Evolutionary conservation across 2,329 filamentous ascomycete genomes (phyloP), one percentile per base, ranked within the genome.

Genomic region (Neodidymelliopsis sp.): DNA sequence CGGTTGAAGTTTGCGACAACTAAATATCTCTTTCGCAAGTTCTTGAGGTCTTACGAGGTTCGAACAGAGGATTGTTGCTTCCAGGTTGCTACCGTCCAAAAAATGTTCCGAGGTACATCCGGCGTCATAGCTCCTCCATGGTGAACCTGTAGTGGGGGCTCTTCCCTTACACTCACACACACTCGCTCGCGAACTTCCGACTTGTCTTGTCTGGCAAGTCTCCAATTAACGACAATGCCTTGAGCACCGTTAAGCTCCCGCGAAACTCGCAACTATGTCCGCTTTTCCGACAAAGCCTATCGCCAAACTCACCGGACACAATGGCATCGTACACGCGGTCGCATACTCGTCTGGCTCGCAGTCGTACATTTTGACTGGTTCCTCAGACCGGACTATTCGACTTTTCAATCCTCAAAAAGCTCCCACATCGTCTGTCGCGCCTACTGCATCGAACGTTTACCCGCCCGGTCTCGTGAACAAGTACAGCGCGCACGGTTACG

Each of bases 401-500:
- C 86, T 97, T 29, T 95, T 91, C 78, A 96, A 96, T 73, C 88
- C 89, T 1, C 77, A 78, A 40, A 81, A 83, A 42, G 78, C 75
- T 52, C 68, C 69, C 9, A 49, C 59, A 8, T 61, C 59, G 31
- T 70, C 73, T 59, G 66, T 72, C 66, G 67, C 69, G 46, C 50
- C 70, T 30, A 46, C 63, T 53, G 23, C 55, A 22, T 59, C 63
- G 59, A 49, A 57, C n/a, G 41, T 56, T 13, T 58, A 54, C 34
- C 28, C 68, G 57, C 35, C 65, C 2, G 65, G 73, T 2, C 85
- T 94, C 3, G 90, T 99, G 67, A 92, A 97, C 74, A 89, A 85
- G 25, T 99, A 96, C 76, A 79, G 86, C 25, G 90, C 89, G 2
- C 94, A 99, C 75, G 92, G 91, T 59, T 96, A 99, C 77, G 89